Conservation (phyloP, 1,284 basidiomycete genomes). For the Salmacisia buchloeana region DNA sequence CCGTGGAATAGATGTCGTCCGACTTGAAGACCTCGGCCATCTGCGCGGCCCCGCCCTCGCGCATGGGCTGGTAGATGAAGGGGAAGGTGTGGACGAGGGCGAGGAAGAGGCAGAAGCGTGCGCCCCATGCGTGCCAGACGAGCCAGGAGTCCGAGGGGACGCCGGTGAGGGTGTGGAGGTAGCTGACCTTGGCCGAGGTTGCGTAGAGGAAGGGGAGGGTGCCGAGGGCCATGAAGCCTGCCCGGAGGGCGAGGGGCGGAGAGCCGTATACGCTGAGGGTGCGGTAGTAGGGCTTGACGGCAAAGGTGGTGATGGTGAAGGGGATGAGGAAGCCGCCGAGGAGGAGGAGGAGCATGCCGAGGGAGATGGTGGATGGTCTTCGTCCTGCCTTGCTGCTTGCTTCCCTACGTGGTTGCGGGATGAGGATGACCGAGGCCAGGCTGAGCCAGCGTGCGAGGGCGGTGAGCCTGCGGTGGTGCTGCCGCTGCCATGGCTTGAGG, state of each 20-base stretch:
- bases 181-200: constrained; percentile 39
- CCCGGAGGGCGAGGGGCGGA: constrained; percentile 35
- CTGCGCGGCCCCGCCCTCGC: constrained; percentile 24
- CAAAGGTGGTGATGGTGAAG: constrained; percentile 24
- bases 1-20: constrained; percentile 32
- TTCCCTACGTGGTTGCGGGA: neutral
- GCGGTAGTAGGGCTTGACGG: constrained; percentile 36
- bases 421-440: neutral
- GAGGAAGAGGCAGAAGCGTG: constrained; percentile 38
- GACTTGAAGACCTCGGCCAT: constrained; percentile 25
- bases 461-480: neutral
- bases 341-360: constrained; percentile 5
- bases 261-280: constrained; percentile 24
- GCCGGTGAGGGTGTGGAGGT: constrained; percentile 37
- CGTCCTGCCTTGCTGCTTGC: neutral
- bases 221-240: constrained; percentile 37
- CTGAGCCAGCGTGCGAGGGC: neutral
- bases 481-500: neutral
- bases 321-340: constrained; percentile 7
- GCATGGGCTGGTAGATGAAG: constrained; percentile 34
- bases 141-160: constrained; percentile 38
- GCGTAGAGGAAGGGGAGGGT: constrained; percentile 42
- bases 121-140: constrained; percentile 44
- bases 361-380: neutral
- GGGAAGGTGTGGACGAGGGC: constrained; percentile 38